Conservation (phyloP, 495 filamentous ascomycete species). For the Halenospora varia region DNA sequence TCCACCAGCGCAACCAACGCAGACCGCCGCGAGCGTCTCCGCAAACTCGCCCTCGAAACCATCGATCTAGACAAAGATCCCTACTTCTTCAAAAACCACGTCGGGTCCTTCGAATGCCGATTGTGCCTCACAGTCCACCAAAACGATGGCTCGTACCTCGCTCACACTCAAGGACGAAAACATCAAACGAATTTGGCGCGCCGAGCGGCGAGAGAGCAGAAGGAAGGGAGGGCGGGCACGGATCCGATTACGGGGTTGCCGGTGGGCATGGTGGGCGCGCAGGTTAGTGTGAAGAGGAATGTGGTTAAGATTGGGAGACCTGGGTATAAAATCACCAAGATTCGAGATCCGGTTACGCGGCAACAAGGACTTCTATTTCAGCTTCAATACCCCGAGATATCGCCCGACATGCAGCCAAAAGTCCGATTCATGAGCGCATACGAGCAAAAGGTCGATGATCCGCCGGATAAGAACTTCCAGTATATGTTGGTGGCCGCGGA, state of each 20-base stretch:
- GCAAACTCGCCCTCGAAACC: slow-evolving; percentile 95
- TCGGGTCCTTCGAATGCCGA: slow-evolving; percentile 96
- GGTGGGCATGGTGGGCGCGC: slow-evolving; percentile 69
- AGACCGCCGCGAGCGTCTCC: slow-evolving; percentile 92
- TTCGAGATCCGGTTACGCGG: slow-evolving; percentile 81
- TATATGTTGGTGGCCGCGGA: slow-evolving; percentile 95
- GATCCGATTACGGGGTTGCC: slow-evolving; percentile 73
- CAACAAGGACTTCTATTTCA: slow-evolving; percentile 93
- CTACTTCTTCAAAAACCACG: slow-evolving; percentile 99
- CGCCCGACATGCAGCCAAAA: slow-evolving; percentile 65
- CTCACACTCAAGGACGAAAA: slow-evolving; percentile 97
- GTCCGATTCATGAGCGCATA: slow-evolving; percentile 97
- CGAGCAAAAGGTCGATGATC: slow-evolving; percentile 92
- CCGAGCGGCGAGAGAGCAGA: slow-evolving; percentile 87
- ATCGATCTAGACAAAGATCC: slow-evolving; percentile 99
- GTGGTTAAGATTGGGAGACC: slow-evolving; percentile 96
- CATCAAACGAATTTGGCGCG: slow-evolving; percentile 99
- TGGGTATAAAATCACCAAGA: slow-evolving; percentile 97
- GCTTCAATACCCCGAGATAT: slow-evolving; percentile 92
- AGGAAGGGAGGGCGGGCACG: slow-evolving; percentile 71
- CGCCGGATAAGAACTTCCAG: slow-evolving; percentile 90
- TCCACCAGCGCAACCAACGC: slow-evolving; percentile 91
- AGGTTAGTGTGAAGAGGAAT: slow-evolving; percentile 74
- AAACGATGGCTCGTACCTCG: slow-evolving; percentile 98
- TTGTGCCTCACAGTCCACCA: slow-evolving; percentile 99